Evolutionary conservation across 306 rosid species (phyloP).

Genomic region (Psophocarpus tetragonolobus): DNA sequence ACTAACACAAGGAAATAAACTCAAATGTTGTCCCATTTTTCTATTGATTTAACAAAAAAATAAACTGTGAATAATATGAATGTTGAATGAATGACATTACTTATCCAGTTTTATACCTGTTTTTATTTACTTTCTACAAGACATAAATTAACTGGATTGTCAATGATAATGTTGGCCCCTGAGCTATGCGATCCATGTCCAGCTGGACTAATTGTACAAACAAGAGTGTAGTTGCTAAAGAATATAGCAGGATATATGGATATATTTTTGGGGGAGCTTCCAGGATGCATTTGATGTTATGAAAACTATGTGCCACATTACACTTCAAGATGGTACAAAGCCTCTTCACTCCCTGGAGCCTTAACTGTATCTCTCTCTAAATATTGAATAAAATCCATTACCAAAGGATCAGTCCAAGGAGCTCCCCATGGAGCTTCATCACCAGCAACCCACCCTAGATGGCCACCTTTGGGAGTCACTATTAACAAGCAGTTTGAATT

Average conservation of each 20-base stretch:
- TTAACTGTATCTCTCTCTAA: conserved; percentile 50
- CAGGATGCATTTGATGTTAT: not conserved
- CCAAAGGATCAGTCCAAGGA: conserved; percentile 88
- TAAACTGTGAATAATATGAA: not conserved
- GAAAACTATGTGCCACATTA: conserved; percentile 20
- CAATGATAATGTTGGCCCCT: not conserved
- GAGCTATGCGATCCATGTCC: not conserved
- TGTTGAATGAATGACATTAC: conserved; percentile 4
- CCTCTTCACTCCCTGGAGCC: conserved; percentile 31
- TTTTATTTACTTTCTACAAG: not conserved
- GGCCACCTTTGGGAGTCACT: conserved; percentile 95
- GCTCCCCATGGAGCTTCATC: conserved; percentile 74
- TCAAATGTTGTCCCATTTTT: too few relatives aligned
- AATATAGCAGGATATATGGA: conserved; percentile 12
- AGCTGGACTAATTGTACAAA: not conserved
- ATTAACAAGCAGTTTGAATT: conserved; percentile 83
- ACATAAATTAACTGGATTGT: not conserved
- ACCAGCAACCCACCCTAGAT: conserved; percentile 97
- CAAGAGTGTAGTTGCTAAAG: not conserved
- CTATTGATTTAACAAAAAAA: too few relatives aligned
- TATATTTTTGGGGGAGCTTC: not conserved
- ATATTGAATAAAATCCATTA: conserved; percentile 80
- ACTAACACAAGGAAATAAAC: too few relatives aligned
- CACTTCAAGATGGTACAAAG: conserved; percentile 45
- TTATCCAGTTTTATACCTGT: not conserved